Percentiles rank a stretch among this genome's conserved stretches.
These are phyloP conservation scores for Gynostemma pentaphyllum DNA, from an alignment of 306 rosid species.

Conservation along the genomic window DNA sequence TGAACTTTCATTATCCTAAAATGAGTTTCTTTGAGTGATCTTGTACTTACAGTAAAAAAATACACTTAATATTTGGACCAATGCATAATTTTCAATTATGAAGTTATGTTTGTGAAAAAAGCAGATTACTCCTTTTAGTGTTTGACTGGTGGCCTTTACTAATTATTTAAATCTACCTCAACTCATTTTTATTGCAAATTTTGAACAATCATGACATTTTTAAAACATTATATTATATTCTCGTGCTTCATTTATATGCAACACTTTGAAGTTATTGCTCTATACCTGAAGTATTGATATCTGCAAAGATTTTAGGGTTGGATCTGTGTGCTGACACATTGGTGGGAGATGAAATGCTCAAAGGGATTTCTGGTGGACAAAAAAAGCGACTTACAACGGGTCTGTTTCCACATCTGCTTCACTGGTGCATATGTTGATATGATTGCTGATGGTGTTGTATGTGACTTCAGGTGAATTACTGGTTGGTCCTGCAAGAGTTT, in stretches of 20 bases:
- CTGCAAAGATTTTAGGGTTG: slow-evolving; percentile 97
- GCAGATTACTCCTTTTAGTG: background rate
- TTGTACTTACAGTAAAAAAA: background rate
- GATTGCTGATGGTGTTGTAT: slow-evolving; percentile 20
- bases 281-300: slow-evolving; percentile 33
- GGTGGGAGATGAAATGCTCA: slow-evolving; percentile 99
- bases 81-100: background rate
- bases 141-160: background rate
- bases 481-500: slow-evolving; percentile 94
- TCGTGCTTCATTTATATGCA: background rate
- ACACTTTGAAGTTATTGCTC: slow-evolving; percentile 3
- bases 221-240: background rate
- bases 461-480: slow-evolving; percentile 72
- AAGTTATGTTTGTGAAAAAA: background rate
- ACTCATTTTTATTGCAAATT: background rate
- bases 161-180: background rate
- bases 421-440: slow-evolving; percentile 12
- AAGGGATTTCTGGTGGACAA: slow-evolving; percentile 98
- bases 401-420: slow-evolving; percentile 19
- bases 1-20: background rate
- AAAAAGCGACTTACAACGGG: slow-evolving; percentile 99
- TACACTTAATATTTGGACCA: background rate
- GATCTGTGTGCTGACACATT: slow-evolving; percentile 96
- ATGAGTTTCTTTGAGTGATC: background rate
- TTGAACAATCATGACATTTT: background rate